phyloP scores from a whole-genome alignment of 192 early-diverging fungal genomes.

The Geranomyces variabilis region DNA sequence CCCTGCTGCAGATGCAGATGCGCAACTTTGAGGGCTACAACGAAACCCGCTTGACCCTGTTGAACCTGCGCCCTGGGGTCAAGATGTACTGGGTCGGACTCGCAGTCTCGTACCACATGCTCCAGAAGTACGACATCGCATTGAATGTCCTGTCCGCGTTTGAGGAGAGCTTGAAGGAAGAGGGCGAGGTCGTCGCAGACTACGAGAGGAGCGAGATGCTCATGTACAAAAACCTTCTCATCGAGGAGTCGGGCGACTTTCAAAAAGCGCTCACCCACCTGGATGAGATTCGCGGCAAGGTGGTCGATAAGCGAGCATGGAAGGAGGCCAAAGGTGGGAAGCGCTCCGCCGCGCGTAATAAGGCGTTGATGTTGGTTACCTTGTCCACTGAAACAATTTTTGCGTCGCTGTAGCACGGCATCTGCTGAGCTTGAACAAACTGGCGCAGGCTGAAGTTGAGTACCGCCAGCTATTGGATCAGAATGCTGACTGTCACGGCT shows the following conservation, averaged over 20 bases:
- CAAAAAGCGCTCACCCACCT: constrained; percentile 78
- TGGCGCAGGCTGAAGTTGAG: constrained; percentile 71
- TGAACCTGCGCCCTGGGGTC: constrained; percentile 69
- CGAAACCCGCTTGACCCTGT: constrained; percentile 69
- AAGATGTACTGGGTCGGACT: constrained; percentile 84
- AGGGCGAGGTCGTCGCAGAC: constrained; percentile 38
- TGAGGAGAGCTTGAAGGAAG: constrained; percentile 66
- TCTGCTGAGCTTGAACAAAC: constrained; percentile 66
- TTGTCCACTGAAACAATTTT: neutral
- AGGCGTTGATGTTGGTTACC: no score
- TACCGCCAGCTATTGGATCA: constrained; percentile 75
- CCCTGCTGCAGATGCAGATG: constrained; percentile 82
- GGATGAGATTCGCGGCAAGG: constrained; percentile 68
- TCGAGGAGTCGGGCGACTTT: constrained; percentile 82
- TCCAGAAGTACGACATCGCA: constrained; percentile 75
- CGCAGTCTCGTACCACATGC: constrained; percentile 82
- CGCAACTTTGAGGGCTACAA: constrained; percentile 84
- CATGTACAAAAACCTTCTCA: constrained; percentile 83
- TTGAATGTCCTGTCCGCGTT: constrained; percentile 70
- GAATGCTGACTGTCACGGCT: constrained; percentile 81
- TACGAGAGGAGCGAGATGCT: constrained; percentile 82
- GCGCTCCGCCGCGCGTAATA: no score
- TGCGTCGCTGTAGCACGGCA: constrained; percentile 60
- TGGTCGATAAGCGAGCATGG: constrained; percentile 74
- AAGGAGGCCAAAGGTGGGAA: constrained; percentile 63